Base-by-base conservation (phyloP, 805 yeast genomes). In the Sungouiozyma ichnusensis region DNA sequence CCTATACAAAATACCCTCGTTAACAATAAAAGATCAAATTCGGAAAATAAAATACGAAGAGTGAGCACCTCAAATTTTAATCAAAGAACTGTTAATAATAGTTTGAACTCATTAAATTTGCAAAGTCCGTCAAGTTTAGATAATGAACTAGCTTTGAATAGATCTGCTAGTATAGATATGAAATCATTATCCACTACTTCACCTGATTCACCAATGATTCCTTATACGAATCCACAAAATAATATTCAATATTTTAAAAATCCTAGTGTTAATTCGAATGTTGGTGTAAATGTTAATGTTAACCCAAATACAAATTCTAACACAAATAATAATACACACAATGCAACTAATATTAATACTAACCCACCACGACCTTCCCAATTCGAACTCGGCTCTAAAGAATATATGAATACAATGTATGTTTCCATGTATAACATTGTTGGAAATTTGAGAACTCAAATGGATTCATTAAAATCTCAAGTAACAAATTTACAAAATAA, bases 381-480 rank as follows among this genome's bases (percentile, higher is more conserved):
- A 11, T 24, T 24, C 11, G 29, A 24, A 24, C 29, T 7, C 11
- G 29, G 13, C 20, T 35, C 19, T 16, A 14, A 35, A 35, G 20
- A 16, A 17, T 42, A 46, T 19, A 40, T 43, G 39, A 44, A 41
- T 17, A 33, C 41, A 18, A 42, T 48, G 43, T 43, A 42, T 36
- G 44, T 45, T 35, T 37, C 44, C 17, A 35, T 51, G 29, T 45
- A 42, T 35, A 45, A 37, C 35, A 43, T 42, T 11, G 36, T 49
- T 33, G 35, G 40, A 16, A 46, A 43, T 39, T 48, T 51, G 36
- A 49, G 47, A 37, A 45, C 41, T 36, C 51, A 50, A 42, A 36
- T 46, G 11, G 46, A 46, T n/a, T 16, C 40, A 11, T 36, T 50
- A 16, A 43, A 44, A 20, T 36, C 31, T 33, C 48, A 50, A 32